Base-by-base conservation (phyloP, 352 stramenopile genomes). In the Aphanomyces invadans region DNA sequence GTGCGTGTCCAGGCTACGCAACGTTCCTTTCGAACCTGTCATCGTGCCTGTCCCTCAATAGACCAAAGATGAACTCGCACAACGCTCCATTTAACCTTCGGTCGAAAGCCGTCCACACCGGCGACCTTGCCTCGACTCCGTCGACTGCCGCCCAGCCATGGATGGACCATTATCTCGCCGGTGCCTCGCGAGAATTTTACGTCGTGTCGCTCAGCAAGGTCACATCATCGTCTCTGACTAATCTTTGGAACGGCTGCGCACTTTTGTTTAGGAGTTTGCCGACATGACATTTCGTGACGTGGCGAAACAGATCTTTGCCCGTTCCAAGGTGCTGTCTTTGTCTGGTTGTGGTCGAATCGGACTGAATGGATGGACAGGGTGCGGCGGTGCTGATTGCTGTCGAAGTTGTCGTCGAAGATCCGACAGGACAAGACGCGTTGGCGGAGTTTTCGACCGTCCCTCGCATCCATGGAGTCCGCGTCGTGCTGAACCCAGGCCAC, bases 11-110 rank as follows among this genome's bases (percentile, higher is more conserved):
- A 21, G 88, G 88, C 0, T 77, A 88, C 12, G 90, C 83, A 4
- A 95, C 88, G 2, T 86, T 96, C 77, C 70, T 96, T 21, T 79
- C 87, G 3, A 96, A 96, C 46, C 60, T 96, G 4, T 76, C 74
- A n/a, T 81, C 83, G 5, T 92, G 85, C 65, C 71, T 94, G 12
- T 91, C 85, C 10, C 71, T 89, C 33, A 75, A 86, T 46, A 75
- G 26, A 23, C 52, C 15, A 25, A 26, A 5, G 9, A 52, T 17
- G 38, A 54, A n/a, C n/a, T n/a, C n/a, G 15, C 36, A 7, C 49
- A n/a, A 39, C 49, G 19, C 49, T 4, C 12, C 25, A 26, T 32
- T 38, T 12, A 12, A 4, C 19, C 29, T 32, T 11, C 49, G 21
- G 7, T 21, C 11, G 29, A 21, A 21, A 21, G 29, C 21, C 7